Conservation (phyloP, 1,284 basidiomycete species). For the Cutaneotrichosporon mucoides region DNA sequence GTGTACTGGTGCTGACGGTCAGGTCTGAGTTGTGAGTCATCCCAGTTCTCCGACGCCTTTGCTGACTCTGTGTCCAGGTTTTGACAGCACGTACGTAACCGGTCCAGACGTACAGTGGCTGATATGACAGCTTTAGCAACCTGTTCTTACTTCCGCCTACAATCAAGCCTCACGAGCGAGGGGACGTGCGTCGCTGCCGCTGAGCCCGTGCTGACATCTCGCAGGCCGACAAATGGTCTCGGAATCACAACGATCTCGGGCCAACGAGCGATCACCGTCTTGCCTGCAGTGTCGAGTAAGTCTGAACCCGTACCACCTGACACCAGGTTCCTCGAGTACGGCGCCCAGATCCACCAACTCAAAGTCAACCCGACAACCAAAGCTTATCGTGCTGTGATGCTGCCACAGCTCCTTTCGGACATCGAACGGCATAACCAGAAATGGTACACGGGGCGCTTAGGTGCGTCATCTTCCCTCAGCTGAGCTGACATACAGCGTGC, state of each 20-base stretch:
- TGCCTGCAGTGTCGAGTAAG: neutral
- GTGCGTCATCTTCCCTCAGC: neutral
- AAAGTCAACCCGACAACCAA: neutral
- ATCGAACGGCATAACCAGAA: neutral
- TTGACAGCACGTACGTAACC: neutral
- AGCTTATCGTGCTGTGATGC: neutral
- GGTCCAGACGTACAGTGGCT: no score
- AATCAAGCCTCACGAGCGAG: neutral
- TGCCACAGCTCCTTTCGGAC: neutral
- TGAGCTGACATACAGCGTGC: neutral
- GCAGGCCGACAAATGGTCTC: neutral
- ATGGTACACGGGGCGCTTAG: neutral
- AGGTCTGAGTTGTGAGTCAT: no score
- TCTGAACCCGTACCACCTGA: neutral
- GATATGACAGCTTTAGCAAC: neutral
- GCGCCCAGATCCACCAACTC: neutral
- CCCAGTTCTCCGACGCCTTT: no score
- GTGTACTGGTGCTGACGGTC: neutral
- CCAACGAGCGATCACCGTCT: neutral
- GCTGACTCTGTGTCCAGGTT: neutral
- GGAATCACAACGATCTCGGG: neutral
- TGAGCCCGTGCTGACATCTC: no score
- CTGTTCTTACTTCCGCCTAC: neutral
- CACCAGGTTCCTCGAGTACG: neutral
- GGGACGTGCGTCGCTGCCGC: neutral